Evolutionary conservation across 2,329 filamentous ascomycete genomes (phyloP), one percentile per base, ranked within the genome.

Genomic region (Cytospora paraplurivora): DNA sequence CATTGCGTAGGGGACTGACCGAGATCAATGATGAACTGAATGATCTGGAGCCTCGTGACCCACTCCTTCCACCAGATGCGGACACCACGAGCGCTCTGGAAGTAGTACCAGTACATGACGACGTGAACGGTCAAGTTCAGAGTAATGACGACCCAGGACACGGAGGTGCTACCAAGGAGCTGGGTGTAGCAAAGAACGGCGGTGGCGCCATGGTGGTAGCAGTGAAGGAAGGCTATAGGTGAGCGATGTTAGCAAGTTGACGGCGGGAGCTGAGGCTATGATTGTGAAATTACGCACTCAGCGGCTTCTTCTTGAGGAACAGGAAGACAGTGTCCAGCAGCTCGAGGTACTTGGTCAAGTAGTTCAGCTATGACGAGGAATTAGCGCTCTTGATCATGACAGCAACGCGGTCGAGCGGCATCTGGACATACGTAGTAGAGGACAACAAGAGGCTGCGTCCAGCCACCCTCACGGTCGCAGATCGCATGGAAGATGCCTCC

Each of bases 81-180:
- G 78, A 98, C 87, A 71, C 95, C 95, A 71, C 94, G 93, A 62
- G 94, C 93, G 74, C 92, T 94, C 85, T 98, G 94, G 89, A 98
- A 98, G 87, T 98, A 98, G 88, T 98, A 98, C 93, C 93, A 97
- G 89, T 98, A 98, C 94, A 98, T 98, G 76, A 97, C 91, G 64
- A 98, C 94, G 81, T 98, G 94, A 62, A 98, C 94, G 68, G 87
- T 87, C 74, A 98, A 81, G 85, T 98, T 98, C 72, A 98, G 87
- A 60, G 87, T 89, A 76, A 98, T 98, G 67, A 90, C 88, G 62
- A 97, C 92, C 94, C 94, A 98, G 66, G 93, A 96, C 63, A 98
- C 94, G 51, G 94, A 86, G 53, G 94, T 98, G 74, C 91, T 87
- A 70, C 94, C 94, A 73, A 97, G 89, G 69, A 98, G 87, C 82